Evolutionary conservation across 2,329 filamentous ascomycete species (phyloP).

Genomic region (Penicillium sp.): DNA sequence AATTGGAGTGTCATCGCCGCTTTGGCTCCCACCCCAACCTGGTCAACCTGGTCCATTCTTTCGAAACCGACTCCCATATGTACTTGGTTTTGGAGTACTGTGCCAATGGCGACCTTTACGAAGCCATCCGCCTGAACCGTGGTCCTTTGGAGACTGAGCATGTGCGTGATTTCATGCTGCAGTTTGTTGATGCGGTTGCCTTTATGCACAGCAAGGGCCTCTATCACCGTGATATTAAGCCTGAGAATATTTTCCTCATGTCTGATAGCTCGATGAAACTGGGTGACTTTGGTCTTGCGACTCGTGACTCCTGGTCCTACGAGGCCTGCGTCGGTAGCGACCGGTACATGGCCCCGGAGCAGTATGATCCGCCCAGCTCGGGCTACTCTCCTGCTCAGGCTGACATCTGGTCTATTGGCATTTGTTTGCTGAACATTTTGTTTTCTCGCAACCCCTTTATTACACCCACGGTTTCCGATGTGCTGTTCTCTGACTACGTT

Average conservation of each 20-base stretch:
- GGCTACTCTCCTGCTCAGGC: constrained; percentile 93
- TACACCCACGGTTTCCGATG: constrained; percentile 84
- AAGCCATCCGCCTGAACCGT: constrained; percentile 86
- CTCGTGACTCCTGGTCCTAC: constrained; percentile 83
- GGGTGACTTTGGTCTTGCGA: constrained; percentile 93
- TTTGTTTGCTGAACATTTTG: constrained; percentile 92
- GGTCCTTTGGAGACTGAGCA: constrained; percentile 94
- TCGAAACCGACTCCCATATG: constrained; percentile 86
- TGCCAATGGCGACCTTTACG: constrained; percentile 91
- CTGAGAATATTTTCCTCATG: constrained; percentile 96
- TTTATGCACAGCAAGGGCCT: constrained; percentile 89
- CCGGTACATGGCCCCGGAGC: constrained; percentile 98
- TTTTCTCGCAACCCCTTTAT: constrained; percentile 97
- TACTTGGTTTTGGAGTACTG: constrained; percentile 97
- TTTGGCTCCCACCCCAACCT: constrained; percentile 84
- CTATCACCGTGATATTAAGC: constrained; percentile 98
- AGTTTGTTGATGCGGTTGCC: constrained; percentile 84
- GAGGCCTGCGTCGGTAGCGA: constrained; percentile 96
- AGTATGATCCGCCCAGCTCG: constrained; percentile 82
- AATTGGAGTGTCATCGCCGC: constrained; percentile 69
- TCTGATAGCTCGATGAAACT: constrained; percentile 89
- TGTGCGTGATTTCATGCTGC: constrained; percentile 94
- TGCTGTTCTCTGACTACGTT: constrained; percentile 88
- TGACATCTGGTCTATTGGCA: constrained; percentile 95
- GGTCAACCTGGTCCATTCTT: constrained; percentile 86